Evolutionary conservation across 1,139 yeast species (phyloP), one percentile per base, ranked within the genome.

Genomic region (Kurtzmaniella natalensis): DNA sequence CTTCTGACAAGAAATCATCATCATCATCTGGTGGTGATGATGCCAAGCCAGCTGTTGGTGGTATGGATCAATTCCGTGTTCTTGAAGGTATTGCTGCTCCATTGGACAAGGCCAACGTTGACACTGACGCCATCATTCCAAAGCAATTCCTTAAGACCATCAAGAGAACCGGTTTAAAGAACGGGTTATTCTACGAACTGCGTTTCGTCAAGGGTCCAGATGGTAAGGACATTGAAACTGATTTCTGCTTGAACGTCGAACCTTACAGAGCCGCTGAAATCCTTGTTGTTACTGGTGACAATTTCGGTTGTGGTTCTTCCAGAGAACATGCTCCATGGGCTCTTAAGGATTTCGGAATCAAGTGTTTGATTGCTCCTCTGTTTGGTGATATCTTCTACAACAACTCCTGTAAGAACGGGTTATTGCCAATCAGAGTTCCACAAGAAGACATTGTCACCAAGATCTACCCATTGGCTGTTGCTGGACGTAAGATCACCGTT

Each of bases 251-350:
- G 50, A 92, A 92, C 57, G 84, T 78, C 35, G 83, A 74, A 37
- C 95, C 96, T 35, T 89, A 79, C 71, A 76, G 81, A 48, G 55
- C 72, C 28, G 81, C 97, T 17, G 81, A 84, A 61, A 81, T 89
- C 46, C 70, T 92, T 47, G 83, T 89, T 46, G 95, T 89, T 42
- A 81, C 94, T 33, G 98, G 98, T 58, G 95, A 86, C 58, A 92
- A 92, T 69, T 92, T 92, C 57, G 98, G 98, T 45, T 92, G 98
- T 70, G 98, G 98, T 51, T 89, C 97, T 28, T 88, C 96, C 5
- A 86, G 98, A 73, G 98, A 92, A 61, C 98, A 92, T 53, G 98
- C 98, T 17, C 97, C 98, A 39, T 92, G 98, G 98, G 98, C 98
- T 3, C 74, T 92, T 46, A 89, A 87, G 53, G 98, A 92, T 64